Percentiles rank a stretch among this genome's conserved stretches.
phyloP scores from a whole-genome alignment of 371 early-diverging fungal species.

The Polyrhizophydium stewartii region DNA sequence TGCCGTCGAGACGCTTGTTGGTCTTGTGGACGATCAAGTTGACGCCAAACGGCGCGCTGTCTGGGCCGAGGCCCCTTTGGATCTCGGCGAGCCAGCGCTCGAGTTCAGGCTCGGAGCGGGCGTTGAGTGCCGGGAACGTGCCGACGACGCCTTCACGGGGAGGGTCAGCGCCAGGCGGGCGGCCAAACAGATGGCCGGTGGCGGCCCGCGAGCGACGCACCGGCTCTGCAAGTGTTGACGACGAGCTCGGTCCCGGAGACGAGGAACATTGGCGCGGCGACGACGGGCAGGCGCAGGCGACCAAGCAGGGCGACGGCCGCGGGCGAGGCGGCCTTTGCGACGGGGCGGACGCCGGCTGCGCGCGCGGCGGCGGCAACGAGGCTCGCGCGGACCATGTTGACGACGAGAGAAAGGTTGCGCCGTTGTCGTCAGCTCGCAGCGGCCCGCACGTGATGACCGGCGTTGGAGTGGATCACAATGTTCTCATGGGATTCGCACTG shows the following conservation, averaged over 20 bases:
- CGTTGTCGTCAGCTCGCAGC: too few relatives aligned
- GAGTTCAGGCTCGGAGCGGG: constrained; percentile 12
- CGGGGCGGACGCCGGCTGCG: too few relatives aligned
- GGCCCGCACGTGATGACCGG: too few relatives aligned
- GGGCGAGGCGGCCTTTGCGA: too few relatives aligned
- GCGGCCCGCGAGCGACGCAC: background rate
- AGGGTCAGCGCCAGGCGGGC: too few relatives aligned
- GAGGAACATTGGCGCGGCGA: constrained; percentile 27
- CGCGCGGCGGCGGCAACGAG: too few relatives aligned
- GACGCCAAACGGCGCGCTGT: constrained; percentile 14
- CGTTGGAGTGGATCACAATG: too few relatives aligned
- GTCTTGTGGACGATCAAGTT: constrained; percentile 30
- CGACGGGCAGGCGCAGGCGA: constrained; percentile 13
- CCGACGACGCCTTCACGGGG: constrained; percentile 14
- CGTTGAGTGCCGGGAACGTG: constrained; percentile 24
- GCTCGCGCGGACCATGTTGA: too few relatives aligned
- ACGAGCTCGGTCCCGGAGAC: constrained; percentile 17
- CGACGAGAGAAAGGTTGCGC: too few relatives aligned
- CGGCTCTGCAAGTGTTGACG: constrained; percentile 10
- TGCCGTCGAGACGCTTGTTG: constrained; percentile 16
- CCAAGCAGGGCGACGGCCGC: background rate
- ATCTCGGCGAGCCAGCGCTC: constrained; percentile 18
- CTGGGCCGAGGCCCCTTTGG: background rate
- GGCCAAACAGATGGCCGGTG: background rate
- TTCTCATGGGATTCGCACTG: too few relatives aligned